Evolutionary conservation across 2,329 filamentous ascomycete genomes (phyloP).

Genomic region (Fusarium pseudonygamai): DNA sequence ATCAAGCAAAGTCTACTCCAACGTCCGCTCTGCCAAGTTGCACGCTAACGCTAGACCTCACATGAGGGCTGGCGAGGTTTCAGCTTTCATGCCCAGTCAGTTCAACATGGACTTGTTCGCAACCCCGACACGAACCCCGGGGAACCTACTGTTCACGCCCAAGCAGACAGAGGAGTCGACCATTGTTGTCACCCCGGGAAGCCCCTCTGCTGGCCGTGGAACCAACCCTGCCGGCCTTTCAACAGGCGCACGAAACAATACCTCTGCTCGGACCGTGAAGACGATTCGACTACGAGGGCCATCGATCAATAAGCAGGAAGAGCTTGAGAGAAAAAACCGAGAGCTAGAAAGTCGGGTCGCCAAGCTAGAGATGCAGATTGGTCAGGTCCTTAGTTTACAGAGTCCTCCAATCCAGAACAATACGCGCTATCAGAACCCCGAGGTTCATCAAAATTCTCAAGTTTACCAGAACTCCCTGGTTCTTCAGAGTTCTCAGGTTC

Average conservation of each 20-base stretch:
- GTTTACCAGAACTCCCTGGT: neutral
- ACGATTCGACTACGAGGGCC: neutral
- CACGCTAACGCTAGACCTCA: neutral
- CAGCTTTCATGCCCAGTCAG: neutral
- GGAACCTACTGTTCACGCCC: constrained; percentile 1
- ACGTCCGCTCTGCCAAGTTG: neutral
- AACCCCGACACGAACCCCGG: neutral
- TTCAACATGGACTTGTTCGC: neutral
- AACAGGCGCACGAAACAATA: neutral
- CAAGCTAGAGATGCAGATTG: constrained; percentile 22
- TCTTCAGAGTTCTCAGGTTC: neutral
- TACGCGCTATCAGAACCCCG: neutral
- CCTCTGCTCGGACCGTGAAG: neutral
- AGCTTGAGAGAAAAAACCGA: constrained; percentile 2
- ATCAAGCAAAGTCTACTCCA: neutral
- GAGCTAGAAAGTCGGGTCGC: constrained; percentile 22
- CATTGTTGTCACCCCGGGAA: neutral
- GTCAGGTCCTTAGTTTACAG: neutral
- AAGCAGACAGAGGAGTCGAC: neutral
- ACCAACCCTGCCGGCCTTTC: neutral
- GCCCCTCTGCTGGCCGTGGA: constrained; percentile 31
- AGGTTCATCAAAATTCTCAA: neutral
- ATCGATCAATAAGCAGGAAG: neutral
- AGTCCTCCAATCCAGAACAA: neutral
- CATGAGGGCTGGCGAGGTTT: neutral